These are phyloP conservation scores for Tricholoma bakamatsutake DNA, from an alignment of 768 basidiomycete genomes.

Conservation along the genomic window DNA sequence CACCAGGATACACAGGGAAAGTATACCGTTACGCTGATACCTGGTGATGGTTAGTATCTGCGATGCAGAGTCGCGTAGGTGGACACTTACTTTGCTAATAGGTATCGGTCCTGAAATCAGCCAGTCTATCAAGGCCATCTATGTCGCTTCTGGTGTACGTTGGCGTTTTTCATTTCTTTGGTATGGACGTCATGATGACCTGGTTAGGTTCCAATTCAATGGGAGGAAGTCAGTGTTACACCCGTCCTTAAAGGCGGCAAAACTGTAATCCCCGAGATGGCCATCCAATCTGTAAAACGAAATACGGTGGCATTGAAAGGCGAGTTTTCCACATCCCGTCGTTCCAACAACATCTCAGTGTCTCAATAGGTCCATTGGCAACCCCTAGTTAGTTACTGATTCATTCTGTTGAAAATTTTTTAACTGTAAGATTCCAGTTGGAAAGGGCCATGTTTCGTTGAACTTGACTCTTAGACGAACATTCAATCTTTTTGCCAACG, in stretches of 20 bases:
- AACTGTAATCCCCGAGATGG: constrained; percentile 91
- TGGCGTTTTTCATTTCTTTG: not conserved
- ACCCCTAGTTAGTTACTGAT: constrained; percentile 75
- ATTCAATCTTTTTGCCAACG: constrained; percentile 98
- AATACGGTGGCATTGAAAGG: constrained; percentile 99
- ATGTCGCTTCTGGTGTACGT: constrained; percentile 75
- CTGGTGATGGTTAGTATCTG: constrained; percentile 77
- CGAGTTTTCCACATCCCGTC: constrained; percentile 22
- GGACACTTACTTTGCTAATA: constrained; percentile 20
- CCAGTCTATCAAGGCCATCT: constrained; percentile 92
- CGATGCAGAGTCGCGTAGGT: constrained; percentile 1
- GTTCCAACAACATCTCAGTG: not conserved
- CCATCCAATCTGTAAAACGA: constrained; percentile 88
- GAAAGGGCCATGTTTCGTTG: constrained; percentile 97
- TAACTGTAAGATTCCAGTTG: constrained; percentile 49
- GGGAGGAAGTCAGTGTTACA: constrained; percentile 98
- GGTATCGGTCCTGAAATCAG: constrained; percentile 99
- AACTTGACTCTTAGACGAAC: constrained; percentile 96
- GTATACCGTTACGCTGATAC: constrained; percentile 93
- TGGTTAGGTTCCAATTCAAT: constrained; percentile 87
- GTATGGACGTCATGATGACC: not conserved
- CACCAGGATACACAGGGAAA: constrained; percentile 62
- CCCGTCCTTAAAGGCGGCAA: constrained; percentile 93
- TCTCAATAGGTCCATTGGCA: constrained; percentile 74
- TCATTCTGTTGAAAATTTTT: constrained; percentile 1